Evolutionary conservation across 129 eudicot genomes (phyloP), one percentile per base, ranked within the genome.

Genomic region (Mikania micrantha): DNA sequence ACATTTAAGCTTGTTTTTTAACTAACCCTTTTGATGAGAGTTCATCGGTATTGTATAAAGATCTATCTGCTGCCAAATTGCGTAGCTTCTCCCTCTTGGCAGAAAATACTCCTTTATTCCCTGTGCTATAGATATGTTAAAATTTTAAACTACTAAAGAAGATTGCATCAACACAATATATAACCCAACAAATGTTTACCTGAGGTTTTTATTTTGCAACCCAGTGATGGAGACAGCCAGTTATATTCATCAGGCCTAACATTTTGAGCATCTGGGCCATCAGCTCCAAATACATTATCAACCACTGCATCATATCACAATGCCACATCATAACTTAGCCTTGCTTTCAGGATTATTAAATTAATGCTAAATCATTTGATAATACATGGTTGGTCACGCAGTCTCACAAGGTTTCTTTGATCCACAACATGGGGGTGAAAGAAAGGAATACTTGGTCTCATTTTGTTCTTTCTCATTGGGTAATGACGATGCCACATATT

Each of bases 11-110:
- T 22, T 40, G 34, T 35, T 47, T 54, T 24, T 56, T 63, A 69
- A 65, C 83, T 77, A 77, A 90, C 98, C 93, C 85, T 64, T 80
- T 71, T 53, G 85, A 80, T 67, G 64, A 76, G 72, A 74, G 69
- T 50, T 85, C 75, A 4, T 73, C 78, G 73, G 41, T 67, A 28
- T 84, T 78, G 47, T 74, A 74, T 73, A 57, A 79, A 54, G 72
- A 76, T 52, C 76, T 80, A 47, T 85, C 70, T 32, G 84, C 77
- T 69, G 76, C 82, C 85, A 74, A 74, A 36, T 67, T 85, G 31
- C 70, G 74, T 77, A 92, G 64, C 56, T 68, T 88, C 29, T 54
- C 83, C 70, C 98, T 82, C 73, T 84, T 85, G 50, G 66, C 68
- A 29, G 81, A 68, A 64, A 92, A 88, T 28, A 85, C 73, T 53